Evolutionary conservation across 1,284 basidiomycete genomes (phyloP), one percentile per base, ranked within the genome.

Genomic region (Austroboletus rostrupii): DNA sequence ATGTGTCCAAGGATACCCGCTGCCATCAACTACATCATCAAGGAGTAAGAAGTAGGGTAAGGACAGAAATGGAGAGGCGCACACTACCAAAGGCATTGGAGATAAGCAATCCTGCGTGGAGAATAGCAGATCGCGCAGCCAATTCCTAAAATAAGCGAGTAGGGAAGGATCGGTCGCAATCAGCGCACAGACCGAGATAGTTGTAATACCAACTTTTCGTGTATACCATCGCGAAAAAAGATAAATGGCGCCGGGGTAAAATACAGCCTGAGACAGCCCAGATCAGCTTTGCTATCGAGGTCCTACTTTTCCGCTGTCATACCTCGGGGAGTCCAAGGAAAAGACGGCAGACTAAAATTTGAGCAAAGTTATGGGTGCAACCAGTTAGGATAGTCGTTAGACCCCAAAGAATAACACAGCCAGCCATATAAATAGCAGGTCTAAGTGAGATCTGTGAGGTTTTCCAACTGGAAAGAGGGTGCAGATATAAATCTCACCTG

Each of bases 1-100:
- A 89, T 85, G 37, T 73, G 75, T 6, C 75, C 71, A 17, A 90
- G 72, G 43, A 90, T 83, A 7, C 85, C 85, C 16, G 83, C 85
- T 11, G 85, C 83, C 63, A 84, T 79, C 26, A 85, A 66, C 79
- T 85, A 45, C 23, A 11, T 14, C 5, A 43, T 16, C 33, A 17
- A 43, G 3, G 20, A 32, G 4, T 54, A 29, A 65, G 42, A 28
- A 36, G 7, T 0, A 28, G 7, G 26, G 11, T 26, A 1, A n/a
- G 17, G 14, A 23, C 21, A 19, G 7, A 35, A 26, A 49, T 50
- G 1, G n/a, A 32, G n/a, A 40, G 29, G 58, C 81, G 64, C 48
- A 85, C 82, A 48, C 77, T 72, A 37, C 87, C 86, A 61, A 90
- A 89, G 2, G 88, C 87, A 67, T 88, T 90, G 0, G 84, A 85